phyloP scores from a whole-genome alignment of 2,329 filamentous ascomycete genomes.

The Trichoderma sp. region DNA sequence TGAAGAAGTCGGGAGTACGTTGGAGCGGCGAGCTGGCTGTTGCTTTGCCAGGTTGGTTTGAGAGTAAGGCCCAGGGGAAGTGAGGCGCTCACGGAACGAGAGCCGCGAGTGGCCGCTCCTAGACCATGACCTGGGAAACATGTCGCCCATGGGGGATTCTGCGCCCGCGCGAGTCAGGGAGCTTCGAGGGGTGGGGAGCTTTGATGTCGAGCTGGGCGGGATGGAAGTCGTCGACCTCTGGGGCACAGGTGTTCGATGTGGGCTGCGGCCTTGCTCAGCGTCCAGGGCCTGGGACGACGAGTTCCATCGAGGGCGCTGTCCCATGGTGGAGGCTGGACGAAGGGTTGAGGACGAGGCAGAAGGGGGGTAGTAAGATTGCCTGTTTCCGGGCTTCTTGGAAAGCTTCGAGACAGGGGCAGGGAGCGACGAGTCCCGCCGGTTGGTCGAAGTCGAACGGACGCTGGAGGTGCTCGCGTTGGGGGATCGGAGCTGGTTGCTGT shows the following conservation, averaged over 20 bases:
- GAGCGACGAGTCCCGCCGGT: slow-evolving; percentile 53
- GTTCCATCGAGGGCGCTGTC: slow-evolving; percentile 74
- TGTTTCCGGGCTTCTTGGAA: slow-evolving; percentile 47
- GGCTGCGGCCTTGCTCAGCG: slow-evolving; percentile 68
- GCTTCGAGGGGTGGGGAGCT: slow-evolving; percentile 53
- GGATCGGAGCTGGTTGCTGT: slow-evolving; percentile 49
- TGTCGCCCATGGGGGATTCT: slow-evolving; percentile 51
- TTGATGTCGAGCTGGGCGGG: slow-evolving; percentile 49
- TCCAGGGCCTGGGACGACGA: slow-evolving; percentile 64
- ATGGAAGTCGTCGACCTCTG: slow-evolving; percentile 48
- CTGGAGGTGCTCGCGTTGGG: slow-evolving; percentile 51
- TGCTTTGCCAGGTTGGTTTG: slow-evolving; percentile 52
- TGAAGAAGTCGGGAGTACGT: slow-evolving; percentile 53
- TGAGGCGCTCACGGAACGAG: slow-evolving; percentile 57
- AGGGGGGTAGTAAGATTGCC: slow-evolving; percentile 51
- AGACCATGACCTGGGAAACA: slow-evolving; percentile 45
- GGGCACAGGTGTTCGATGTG: slow-evolving; percentile 51
- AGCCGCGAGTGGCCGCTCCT: slow-evolving; percentile 49
- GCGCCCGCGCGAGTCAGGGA: slow-evolving; percentile 51
- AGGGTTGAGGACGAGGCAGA: slow-evolving; percentile 44
- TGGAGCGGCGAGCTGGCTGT: slow-evolving; percentile 55
- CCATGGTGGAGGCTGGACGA: slow-evolving; percentile 50
- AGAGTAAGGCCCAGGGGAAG: slow-evolving; percentile 52
- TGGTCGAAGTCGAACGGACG: slow-evolving; percentile 50
- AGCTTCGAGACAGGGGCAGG: slow-evolving; percentile 48